Conservation (phyloP, 805 yeast genomes). For the Candida silvicultrix region DNA sequence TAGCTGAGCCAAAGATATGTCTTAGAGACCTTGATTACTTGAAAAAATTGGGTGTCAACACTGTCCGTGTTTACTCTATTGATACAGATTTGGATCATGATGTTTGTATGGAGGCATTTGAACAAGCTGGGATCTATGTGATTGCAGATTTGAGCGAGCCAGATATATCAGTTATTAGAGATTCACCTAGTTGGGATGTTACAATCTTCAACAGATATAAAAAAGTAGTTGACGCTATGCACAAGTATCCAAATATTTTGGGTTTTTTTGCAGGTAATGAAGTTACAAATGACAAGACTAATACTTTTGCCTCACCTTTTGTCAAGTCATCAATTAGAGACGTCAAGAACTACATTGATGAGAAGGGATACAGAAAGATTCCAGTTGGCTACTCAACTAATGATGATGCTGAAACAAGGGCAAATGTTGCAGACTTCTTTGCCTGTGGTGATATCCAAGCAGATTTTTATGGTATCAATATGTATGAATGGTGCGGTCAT, state of each 20-base stretch:
- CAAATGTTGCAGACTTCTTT: constrained; percentile 75
- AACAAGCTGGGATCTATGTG: constrained; percentile 86
- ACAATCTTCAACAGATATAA: constrained; percentile 72
- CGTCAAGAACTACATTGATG: constrained; percentile 65
- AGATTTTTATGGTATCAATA: constrained; percentile 79
- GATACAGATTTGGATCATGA: constrained; percentile 69
- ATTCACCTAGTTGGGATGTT: constrained; percentile 72
- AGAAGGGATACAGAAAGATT: constrained; percentile 60
- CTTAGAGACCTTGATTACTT: constrained; percentile 80
- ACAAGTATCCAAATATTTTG: constrained; percentile 70
- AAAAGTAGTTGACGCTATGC: constrained; percentile 73
- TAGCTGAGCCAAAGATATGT: constrained; percentile 66
- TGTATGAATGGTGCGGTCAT: constrained; percentile 84
- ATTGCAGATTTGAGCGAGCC: constrained; percentile 90
- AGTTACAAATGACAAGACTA: constrained; percentile 78
- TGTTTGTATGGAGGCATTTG: constrained; percentile 66
- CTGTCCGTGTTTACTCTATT: constrained; percentile 81
- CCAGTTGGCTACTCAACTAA: constrained; percentile 95
- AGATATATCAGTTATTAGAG: constrained; percentile 66
- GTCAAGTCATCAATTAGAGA: constrained; percentile 97
- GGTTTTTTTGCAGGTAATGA: constrained; percentile 99
- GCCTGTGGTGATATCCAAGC: constrained; percentile 66
- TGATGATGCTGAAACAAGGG: constrained; percentile 80
- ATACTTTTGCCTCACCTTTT: constrained; percentile 87
- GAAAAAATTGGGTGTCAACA: constrained; percentile 61